Conservation (phyloP, 495 filamentous ascomycete species). For the Penicillium chermesinum region DNA sequence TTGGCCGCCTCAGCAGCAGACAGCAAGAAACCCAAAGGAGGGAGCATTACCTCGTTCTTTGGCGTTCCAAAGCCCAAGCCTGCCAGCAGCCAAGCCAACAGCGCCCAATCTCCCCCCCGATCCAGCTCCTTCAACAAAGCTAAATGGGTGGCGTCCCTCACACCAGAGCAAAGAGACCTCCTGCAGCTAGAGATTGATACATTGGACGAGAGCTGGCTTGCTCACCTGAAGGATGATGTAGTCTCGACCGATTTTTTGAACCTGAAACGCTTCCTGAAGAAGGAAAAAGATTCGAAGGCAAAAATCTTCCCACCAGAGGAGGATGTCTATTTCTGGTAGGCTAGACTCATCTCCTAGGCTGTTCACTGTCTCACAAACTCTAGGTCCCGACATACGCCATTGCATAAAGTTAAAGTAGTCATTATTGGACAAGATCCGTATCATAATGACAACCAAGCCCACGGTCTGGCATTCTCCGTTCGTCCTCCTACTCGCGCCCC, state of each 20-base stretch:
- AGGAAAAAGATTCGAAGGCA: slow-evolving; percentile 64
- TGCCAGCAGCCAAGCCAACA: slow-evolving; percentile 36
- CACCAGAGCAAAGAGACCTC: slow-evolving; percentile 72
- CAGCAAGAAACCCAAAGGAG: slow-evolving; percentile 63
- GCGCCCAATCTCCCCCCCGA: slow-evolving; percentile 16
- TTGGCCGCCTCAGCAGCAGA: slow-evolving; percentile 19
- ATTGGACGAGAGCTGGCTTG: slow-evolving; percentile 84
- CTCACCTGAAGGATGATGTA: slow-evolving; percentile 78
- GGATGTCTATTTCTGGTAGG: slow-evolving; percentile 93
- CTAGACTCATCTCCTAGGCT: not conserved
- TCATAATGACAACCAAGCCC: slow-evolving; percentile 92
- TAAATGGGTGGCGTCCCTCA: slow-evolving; percentile 77
- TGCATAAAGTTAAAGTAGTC: slow-evolving; percentile 79
- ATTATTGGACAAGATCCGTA: slow-evolving; percentile 96
- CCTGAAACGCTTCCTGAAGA: slow-evolving; percentile 80
- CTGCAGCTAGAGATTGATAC: slow-evolving; percentile 88
- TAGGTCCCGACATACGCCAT: slow-evolving; percentile 87
- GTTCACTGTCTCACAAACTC: not conserved
- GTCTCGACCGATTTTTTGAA: slow-evolving; percentile 70
- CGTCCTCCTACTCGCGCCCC: slow-evolving; percentile 83
- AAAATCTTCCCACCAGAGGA: slow-evolving; percentile 78
- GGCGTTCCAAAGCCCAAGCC: slow-evolving; percentile 43
- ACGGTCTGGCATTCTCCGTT: slow-evolving; percentile 92
- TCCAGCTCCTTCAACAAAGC: slow-evolving; percentile 72
- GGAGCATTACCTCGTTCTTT: slow-evolving; percentile 64